These are phyloP conservation scores for Hymenoscyphus linearis DNA, from an alignment of 2,329 filamentous ascomycete species.

Conservation along the genomic window DNA sequence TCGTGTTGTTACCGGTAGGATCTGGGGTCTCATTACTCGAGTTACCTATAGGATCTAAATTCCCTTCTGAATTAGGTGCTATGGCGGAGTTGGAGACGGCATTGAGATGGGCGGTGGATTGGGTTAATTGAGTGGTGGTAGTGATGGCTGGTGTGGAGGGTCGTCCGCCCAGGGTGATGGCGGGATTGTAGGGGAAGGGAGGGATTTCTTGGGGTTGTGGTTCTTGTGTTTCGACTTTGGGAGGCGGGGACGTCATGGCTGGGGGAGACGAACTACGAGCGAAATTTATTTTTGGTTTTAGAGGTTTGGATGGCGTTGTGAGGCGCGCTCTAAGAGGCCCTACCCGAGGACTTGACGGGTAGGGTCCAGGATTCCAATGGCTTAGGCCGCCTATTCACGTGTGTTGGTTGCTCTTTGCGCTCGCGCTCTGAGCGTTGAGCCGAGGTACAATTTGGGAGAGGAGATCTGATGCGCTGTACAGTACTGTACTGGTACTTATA, in stretches of 20 bases:
- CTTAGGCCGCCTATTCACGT: neutral
- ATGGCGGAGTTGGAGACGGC: neutral
- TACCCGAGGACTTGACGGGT: too few relatives aligned
- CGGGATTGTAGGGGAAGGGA: neutral
- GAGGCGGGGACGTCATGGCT: neutral
- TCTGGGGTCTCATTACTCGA: neutral
- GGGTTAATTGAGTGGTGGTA: neutral
- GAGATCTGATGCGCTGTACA: too few relatives aligned
- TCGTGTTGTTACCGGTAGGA: neutral
- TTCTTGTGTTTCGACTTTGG: constrained; percentile 1
- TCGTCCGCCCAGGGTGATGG: neutral
- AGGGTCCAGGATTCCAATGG: neutral
- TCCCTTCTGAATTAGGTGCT: neutral
- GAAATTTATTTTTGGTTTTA: neutral
- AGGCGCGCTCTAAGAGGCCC: neutral
- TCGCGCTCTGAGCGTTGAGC: neutral
- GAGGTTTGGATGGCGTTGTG: neutral
- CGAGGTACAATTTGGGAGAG: neutral
- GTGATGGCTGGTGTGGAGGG: neutral
- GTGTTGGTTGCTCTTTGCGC: too few relatives aligned
- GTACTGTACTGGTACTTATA: too few relatives aligned
- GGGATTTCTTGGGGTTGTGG: neutral
- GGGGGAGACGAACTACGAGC: neutral
- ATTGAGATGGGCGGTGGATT: neutral
- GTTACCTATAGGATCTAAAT: neutral